Conservation (phyloP, 225 moss, liverwort and hornwort species). For the Anthoceros angustus region DNA sequence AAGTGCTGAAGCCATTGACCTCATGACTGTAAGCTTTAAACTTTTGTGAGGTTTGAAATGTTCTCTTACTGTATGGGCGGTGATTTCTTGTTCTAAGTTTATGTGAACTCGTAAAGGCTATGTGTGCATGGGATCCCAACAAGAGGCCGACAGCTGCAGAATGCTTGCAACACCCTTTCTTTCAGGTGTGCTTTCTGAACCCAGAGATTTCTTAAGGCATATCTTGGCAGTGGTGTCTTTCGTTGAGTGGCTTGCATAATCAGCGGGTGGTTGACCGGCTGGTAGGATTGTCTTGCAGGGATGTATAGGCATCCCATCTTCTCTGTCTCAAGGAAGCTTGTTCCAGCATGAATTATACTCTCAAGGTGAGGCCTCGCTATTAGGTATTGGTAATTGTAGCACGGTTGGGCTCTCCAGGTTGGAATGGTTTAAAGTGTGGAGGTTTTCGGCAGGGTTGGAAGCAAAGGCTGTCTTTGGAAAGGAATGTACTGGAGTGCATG, state of each 20-base stretch:
- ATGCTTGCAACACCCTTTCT: conserved; percentile 64
- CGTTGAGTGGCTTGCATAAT: not conserved
- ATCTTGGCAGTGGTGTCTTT: not conserved
- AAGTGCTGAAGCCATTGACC: conserved; percentile 45
- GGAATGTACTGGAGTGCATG: too few relatives aligned
- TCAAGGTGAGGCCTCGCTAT: not conserved
- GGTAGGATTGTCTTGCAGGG: not conserved
- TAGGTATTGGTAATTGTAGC: too few relatives aligned
- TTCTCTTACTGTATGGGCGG: not conserved
- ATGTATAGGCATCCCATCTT: not conserved
- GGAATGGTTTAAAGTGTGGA: too few relatives aligned
- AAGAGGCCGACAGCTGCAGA: conserved; percentile 61
- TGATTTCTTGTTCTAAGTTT: not conserved
- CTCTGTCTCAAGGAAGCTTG: not conserved
- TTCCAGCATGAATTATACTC: not conserved
- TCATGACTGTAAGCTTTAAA: conserved; percentile 49
- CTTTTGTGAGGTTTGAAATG: not conserved
- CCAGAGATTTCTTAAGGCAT: not conserved
- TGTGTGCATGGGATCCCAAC: conserved; percentile 77
- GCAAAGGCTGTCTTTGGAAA: too few relatives aligned
- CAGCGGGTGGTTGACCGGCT: not conserved
- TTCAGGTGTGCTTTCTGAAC: conserved; percentile 30
- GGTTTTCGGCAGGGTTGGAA: too few relatives aligned
- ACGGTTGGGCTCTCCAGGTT: too few relatives aligned
- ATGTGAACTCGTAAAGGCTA: conserved; percentile 19